Conservation (phyloP, 2,329 filamentous ascomycete genomes). For the Fusarium illudens region DNA sequence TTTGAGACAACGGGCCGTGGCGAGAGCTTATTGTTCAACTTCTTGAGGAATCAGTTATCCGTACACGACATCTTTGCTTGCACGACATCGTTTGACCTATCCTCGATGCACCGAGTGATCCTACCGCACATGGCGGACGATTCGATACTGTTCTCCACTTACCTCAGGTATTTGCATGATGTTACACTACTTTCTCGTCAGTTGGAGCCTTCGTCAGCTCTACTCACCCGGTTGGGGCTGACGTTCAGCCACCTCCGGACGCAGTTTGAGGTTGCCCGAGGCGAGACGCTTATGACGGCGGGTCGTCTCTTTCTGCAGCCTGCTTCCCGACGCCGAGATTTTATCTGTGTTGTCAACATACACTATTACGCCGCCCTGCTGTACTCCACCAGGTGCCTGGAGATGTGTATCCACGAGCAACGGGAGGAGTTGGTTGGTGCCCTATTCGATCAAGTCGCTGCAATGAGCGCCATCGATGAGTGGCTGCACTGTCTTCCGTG, state of each 20-base stretch:
- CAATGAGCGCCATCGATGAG: not conserved
- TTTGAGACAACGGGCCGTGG: slow-evolving; percentile 35
- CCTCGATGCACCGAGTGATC: slow-evolving; percentile 11
- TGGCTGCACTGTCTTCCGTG: slow-evolving; percentile 12
- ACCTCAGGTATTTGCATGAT: slow-evolving; percentile 9
- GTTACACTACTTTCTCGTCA: slow-evolving; percentile 14
- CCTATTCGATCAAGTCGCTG: slow-evolving; percentile 5
- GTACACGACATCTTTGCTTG: slow-evolving; percentile 42
- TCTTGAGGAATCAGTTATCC: slow-evolving; percentile 43
- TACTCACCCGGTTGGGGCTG: not conserved
- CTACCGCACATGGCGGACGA: slow-evolving; percentile 3
- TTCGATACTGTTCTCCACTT: slow-evolving; percentile 1
- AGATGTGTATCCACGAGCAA: not conserved
- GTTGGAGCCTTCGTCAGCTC: not conserved
- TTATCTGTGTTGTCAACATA: slow-evolving; percentile 9
- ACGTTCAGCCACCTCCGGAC: not conserved
- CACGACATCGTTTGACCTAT: slow-evolving; percentile 34
- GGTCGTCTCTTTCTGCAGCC: not conserved
- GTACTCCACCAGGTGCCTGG: slow-evolving; percentile 3
- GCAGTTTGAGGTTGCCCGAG: slow-evolving; percentile 9
- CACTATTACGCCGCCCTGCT: slow-evolving; percentile 13
- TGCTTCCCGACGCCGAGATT: slow-evolving; percentile 5
- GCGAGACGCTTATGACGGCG: slow-evolving; percentile 14
- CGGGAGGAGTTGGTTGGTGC: not conserved
- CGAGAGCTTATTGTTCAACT: slow-evolving; percentile 38